Evolutionary conservation across 2,329 filamentous ascomycete genomes (phyloP), one percentile per base, ranked within the genome.

Genomic region (Aspergillus candidus): DNA sequence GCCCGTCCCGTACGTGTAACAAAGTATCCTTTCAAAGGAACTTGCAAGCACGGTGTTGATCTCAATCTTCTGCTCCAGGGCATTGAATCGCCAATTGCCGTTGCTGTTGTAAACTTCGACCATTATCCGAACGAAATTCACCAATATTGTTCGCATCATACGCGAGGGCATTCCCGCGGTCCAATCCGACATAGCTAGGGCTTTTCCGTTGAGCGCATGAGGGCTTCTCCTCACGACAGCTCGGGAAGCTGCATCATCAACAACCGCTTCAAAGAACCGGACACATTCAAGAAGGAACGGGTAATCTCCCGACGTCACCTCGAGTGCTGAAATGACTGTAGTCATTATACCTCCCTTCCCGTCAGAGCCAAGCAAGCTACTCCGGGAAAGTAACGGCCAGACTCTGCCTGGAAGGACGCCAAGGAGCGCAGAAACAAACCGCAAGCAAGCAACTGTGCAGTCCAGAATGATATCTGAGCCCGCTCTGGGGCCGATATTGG

Each of bases 381-480:
- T 94, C 45, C 88, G 82, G 3, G 84, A 81, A 56, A 98, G 77
- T 62, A 91, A 87, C 3, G 91, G 89, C 90, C 93, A 97, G 5
- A 95, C 82, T 47, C 90, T 78, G 44, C 85, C 86, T 0, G 93
- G 91, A 40, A 84, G 80, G n/a, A 85, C 55, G 8, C 77, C 74
- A 18, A 93, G 67, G 13, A 94, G 71, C 3, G 84, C 80, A 53
- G 85, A 78, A 32, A 94, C 71, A 57, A 97, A 96, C 41, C 88
- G 83, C 15, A 90, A 69, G 61, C 88, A 94, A 17, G 86, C 80
- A 38, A 90, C 76, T 2, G 83, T 74, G 22, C 94, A 74, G 31
- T 82, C 78, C 34, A 83, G 68, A 10, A 80, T 78, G 33, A 82
- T 80, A n/a, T 78, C 75, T 32, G 76, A 72, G 11, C 79, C 78